phyloP scores from a whole-genome alignment of 108 stramenopile species.

The Cyclotella cryptica region DNA sequence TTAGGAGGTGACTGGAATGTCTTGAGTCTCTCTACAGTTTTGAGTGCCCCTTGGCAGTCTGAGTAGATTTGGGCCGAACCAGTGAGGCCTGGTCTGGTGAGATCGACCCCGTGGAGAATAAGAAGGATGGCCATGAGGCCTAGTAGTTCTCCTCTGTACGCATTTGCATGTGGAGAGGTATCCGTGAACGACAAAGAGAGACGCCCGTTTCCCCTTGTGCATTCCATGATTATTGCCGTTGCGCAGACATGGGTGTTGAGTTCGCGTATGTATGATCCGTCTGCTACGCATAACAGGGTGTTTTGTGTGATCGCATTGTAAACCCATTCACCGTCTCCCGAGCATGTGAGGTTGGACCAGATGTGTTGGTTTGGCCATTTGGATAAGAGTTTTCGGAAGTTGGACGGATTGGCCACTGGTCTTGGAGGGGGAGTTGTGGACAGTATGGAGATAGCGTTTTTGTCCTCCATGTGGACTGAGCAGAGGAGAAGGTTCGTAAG shows the following conservation, averaged over 20 bases:
- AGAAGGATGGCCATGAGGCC: slow-evolving; percentile 19
- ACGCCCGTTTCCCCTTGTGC: slow-evolving; percentile 1
- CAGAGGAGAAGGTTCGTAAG: too few relatives aligned
- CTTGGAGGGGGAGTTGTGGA: too few relatives aligned
- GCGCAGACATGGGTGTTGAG: slow-evolving; percentile 8
- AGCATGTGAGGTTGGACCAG: too few relatives aligned
- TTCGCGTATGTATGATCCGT: slow-evolving; percentile 13
- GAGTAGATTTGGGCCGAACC: too few relatives aligned
- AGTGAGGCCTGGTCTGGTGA: too few relatives aligned
- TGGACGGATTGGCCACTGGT: too few relatives aligned
- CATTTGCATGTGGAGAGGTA: not conserved
- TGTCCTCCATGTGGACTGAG: too few relatives aligned
- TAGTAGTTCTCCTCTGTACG: slow-evolving; percentile 21
- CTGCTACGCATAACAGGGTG: not conserved
- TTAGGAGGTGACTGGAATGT: too few relatives aligned
- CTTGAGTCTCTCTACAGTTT: too few relatives aligned
- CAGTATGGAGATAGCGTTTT: too few relatives aligned
- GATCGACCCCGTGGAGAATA: not conserved
- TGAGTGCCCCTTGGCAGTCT: too few relatives aligned
- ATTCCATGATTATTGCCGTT: slow-evolving; percentile 3
- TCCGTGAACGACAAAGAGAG: slow-evolving; percentile 1
- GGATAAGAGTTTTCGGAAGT: slow-evolving; percentile 5
- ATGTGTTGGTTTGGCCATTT: slow-evolving; percentile 12
- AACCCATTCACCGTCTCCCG: not conserved
- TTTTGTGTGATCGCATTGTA: not conserved